Evolutionary conservation across 108 stramenopile genomes (phyloP), one percentile per base, ranked within the genome.

Genomic region (Schizochytrium sp.): DNA sequence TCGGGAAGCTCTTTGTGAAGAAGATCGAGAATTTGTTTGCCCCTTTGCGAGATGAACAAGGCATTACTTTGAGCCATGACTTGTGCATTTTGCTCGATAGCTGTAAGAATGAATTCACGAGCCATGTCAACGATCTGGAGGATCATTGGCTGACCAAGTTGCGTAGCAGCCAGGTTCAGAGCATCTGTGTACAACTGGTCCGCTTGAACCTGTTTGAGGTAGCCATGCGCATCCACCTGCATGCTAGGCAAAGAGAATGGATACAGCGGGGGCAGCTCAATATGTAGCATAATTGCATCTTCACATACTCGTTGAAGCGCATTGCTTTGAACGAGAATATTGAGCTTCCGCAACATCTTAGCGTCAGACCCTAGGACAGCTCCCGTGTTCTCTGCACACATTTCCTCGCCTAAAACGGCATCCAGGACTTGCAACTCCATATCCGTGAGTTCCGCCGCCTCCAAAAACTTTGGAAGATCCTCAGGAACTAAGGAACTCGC

Each of bases 261-360:
- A 15, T 69, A 69, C 64, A 69, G 15, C 12, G 64, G 64, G 10
- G 64, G 15, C 10, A 69, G 64, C 64, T 69, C 64, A 44, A 69
- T 44, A 8, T 69, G 42, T 38, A 69, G 64, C 64, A 2, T 44
- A 15, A 69, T 15, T 2, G 64, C 64, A 8, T 15, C 42, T 44
- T 69, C 64, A 44, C 64, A 69, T 8, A 69, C 3, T 44, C 28
- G 12, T 8, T 7, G 10, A 44, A 69, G 64, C 19, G 42, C 64
- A 44, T 38, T 69, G 64, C 64, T 69, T 10, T 44, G 64, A 10
- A 69, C 64, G 64, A 69, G 64, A 12, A 69, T 38, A 44, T 15
- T 12, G 5, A 69, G 28, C 12, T 69, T 38, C 7, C 64, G 64
- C 19, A 69, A 38, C 10, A 8, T 69, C 64, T 69, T 69, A 44